Conservation (phyloP, 2,329 filamentous ascomycete species). For the Lomentospora prolificans region DNA sequence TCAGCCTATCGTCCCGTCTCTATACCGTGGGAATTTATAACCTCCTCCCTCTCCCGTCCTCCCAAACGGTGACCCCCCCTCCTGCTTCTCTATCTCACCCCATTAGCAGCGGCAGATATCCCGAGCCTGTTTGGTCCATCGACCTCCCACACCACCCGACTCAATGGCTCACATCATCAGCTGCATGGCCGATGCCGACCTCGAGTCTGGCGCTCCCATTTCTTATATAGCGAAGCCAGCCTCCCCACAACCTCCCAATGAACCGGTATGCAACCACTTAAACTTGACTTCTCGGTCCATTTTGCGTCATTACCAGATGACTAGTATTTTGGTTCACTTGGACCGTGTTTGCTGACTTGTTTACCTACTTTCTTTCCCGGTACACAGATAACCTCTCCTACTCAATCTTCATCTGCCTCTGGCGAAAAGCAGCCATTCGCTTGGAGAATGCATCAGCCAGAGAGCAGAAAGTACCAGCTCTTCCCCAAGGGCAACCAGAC, state of each 20-base stretch:
- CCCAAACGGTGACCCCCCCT: conserved; percentile 3
- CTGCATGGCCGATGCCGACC: conserved; percentile 9
- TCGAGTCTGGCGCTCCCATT: neutral
- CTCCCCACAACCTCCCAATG: conserved; percentile 9
- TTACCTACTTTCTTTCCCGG: neutral
- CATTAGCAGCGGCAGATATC: conserved; percentile 9
- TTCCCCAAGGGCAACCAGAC: conserved; percentile 45
- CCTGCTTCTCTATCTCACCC: neutral
- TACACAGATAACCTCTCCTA: conserved; percentile 6
- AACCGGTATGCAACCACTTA: conserved; percentile 7
- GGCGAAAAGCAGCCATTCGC: conserved; percentile 8
- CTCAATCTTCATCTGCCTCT: neutral
- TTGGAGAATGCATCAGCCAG: conserved; percentile 9
- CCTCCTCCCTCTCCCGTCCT: conserved; percentile 1
- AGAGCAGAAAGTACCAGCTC: conserved; percentile 46
- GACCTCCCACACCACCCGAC: neutral
- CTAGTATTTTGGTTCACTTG: neutral
- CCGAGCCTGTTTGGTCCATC: conserved; percentile 2
- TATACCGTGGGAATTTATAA: conserved; percentile 7
- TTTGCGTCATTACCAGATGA: neutral
- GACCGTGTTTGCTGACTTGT: conserved; percentile 1
- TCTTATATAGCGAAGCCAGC: conserved; percentile 9
- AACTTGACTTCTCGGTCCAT: conserved; percentile 4
- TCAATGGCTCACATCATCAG: conserved; percentile 9
- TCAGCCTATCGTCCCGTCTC: conserved; percentile 1